phyloP scores from a whole-genome alignment of 225 moss, liverwort and hornwort species.

The Straminergon stramineum region DNA sequence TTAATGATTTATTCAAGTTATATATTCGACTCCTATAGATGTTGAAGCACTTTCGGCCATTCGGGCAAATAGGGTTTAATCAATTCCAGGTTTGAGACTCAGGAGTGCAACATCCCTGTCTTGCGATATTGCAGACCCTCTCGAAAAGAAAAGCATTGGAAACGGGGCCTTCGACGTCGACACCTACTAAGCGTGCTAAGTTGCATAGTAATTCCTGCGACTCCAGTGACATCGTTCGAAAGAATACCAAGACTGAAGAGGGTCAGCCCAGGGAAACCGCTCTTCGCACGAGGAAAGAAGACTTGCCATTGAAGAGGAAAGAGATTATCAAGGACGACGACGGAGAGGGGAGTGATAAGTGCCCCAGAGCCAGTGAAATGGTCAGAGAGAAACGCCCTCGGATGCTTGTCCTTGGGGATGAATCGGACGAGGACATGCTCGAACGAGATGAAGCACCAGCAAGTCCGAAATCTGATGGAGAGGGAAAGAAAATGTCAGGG shows the following conservation, averaged over 20 bases:
- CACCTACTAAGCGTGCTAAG: slow-evolving; percentile 24
- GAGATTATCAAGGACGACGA: slow-evolving; percentile 1
- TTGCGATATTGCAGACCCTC: slow-evolving; percentile 1
- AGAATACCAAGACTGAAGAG: slow-evolving; percentile 5
- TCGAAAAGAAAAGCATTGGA: slow-evolving; percentile 27
- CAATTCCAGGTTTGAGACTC: not conserved
- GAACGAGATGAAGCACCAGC: slow-evolving; percentile 1
- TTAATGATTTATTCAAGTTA: not conserved
- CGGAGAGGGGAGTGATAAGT: slow-evolving; percentile 3
- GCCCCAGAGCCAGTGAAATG: not conserved
- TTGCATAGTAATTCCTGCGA: not conserved
- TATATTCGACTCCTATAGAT: not conserved
- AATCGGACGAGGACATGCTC: slow-evolving; percentile 15
- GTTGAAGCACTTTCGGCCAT: not conserved
- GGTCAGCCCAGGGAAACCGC: not conserved
- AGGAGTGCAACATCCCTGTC: not conserved
- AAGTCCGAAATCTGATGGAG: slow-evolving; percentile 7
- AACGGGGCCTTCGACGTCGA: slow-evolving; percentile 15
- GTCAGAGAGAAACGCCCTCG: slow-evolving; percentile 7
- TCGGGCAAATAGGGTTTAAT: not conserved
- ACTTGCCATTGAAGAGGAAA: slow-evolving; percentile 19
- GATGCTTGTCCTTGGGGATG: slow-evolving; percentile 10
- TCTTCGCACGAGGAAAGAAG: not conserved
- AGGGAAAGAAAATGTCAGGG: not conserved
- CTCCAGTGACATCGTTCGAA: not conserved